phyloP scores from a whole-genome alignment of 306 rosid species.

The Delonix regia region DNA sequence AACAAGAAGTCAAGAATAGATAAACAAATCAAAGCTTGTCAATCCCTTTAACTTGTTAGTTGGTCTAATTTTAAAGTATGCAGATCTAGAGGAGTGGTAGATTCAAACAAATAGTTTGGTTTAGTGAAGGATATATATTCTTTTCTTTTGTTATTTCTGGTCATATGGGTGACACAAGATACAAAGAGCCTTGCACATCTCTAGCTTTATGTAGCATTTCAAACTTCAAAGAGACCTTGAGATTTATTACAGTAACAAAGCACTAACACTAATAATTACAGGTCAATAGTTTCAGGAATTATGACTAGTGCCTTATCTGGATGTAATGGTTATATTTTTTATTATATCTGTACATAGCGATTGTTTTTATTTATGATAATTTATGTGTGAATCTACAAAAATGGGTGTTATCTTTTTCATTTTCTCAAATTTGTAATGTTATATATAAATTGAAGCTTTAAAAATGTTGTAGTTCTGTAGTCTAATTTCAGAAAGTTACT shows the following conservation, averaged over 20 bases:
- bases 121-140: not conserved
- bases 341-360: too few species aligned
- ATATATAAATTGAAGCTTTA: not conserved
- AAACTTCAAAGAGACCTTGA: not conserved
- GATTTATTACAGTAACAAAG: not conserved
- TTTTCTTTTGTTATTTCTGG: not conserved
- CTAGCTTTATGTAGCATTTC: not conserved
- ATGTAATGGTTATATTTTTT: too few species aligned
- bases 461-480: not conserved
- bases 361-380: not conserved
- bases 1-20: too few species aligned
- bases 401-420: not conserved
- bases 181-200: too few species aligned
- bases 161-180: not conserved
- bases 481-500: slow-evolving; percentile 1
- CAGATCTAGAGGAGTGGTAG: too few species aligned
- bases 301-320: too few species aligned
- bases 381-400: not conserved
- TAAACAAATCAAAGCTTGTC: not conserved
- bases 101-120: not conserved
- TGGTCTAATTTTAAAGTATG: too few species aligned
- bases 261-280: not conserved
- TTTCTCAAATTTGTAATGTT: not conserved
- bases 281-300: too few species aligned
- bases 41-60: not conserved